Evolutionary conservation across 805 yeast species (phyloP), one percentile per base, ranked within the genome.

Genomic region (Zygotorulaspora florentina): DNA sequence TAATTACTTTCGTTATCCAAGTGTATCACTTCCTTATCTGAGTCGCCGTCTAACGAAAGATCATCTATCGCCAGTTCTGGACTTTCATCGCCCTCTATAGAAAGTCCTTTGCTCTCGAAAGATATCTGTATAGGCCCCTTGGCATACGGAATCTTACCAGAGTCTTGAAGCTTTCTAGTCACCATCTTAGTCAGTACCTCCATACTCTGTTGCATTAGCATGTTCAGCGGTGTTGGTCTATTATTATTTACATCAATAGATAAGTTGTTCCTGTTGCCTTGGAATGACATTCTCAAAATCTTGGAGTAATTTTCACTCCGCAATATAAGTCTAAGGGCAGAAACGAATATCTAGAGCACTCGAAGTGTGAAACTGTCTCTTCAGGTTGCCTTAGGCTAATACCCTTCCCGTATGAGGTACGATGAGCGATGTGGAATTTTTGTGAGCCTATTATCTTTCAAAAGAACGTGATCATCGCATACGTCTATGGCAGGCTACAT

Each of bases 201-300:
- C 12, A 64, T 64, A 39, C 68, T 67, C 45, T 64, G 65, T 52
- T 59, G 65, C 64, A 62, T 61, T 66, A 64, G 61, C 13, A 59
- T 51, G 43, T 59, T 58, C 26, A 64, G 54, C 20, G 65, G 62
- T 17, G 61, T 51, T 2, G 64, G 59, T 1, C 65, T 65, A 49
- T 56, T 58, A 31, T 45, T 42, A 17, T 35, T 34, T 23, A 48
- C 36, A 15, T 45, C 52, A 30, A 43, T 35, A 9, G 47, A 43
- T 13, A 43, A 37, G 18, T 51, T 82, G 58, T 83, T 85, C 62
- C 75, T 83, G 69, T 85, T 86, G 17, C 28, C 40, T 16, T 31
- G 34, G 13, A 42, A 29, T 8, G 40, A 18, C 47, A 40, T 40
- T 23, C 33, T 23, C 33, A 13, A 12, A 29, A 29, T 29, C 10